phyloP scores from a whole-genome alignment of 2,329 filamentous ascomycete genomes.

The Aspergillus aculeatinus region DNA sequence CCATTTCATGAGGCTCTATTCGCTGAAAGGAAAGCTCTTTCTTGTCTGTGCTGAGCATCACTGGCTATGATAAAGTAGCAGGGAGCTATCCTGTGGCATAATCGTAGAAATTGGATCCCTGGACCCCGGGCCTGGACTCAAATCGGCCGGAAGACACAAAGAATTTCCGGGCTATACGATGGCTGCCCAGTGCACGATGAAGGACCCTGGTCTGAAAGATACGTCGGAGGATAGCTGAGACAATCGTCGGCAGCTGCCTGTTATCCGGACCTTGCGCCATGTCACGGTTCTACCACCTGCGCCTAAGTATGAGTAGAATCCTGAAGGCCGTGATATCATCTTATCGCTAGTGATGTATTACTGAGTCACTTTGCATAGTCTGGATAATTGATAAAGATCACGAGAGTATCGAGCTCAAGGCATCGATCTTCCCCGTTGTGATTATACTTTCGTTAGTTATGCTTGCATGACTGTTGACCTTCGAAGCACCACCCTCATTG shows the following conservation, averaged over 20 bases:
- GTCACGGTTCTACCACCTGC: background rate
- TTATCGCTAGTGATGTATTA: background rate
- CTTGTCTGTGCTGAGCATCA: background rate
- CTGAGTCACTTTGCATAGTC: background rate
- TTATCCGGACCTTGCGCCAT: background rate
- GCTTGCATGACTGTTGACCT: too few relatives aligned
- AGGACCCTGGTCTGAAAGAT: background rate
- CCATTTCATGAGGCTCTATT: too few relatives aligned
- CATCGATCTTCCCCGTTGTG: too few relatives aligned
- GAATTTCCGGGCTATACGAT: background rate
- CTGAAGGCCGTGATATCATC: background rate
- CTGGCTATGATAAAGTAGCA: too few relatives aligned
- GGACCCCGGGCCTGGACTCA: background rate
- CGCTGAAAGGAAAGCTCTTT: background rate
- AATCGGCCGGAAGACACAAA: background rate
- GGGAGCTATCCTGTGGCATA: background rate
- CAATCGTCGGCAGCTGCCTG: background rate
- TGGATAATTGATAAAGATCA: background rate
- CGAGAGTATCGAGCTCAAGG: too few relatives aligned
- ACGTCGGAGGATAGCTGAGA: background rate
- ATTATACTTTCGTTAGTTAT: too few relatives aligned
- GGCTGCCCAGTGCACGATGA: background rate
- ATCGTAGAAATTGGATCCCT: background rate
- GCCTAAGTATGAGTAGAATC: background rate
- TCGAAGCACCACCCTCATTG: too few relatives aligned